Percentiles rank a stretch among this genome's conserved stretches.
Evolutionary conservation across 495 filamentous ascomycete genomes (phyloP).

Genomic region (Penicillium egyptiacum): DNA sequence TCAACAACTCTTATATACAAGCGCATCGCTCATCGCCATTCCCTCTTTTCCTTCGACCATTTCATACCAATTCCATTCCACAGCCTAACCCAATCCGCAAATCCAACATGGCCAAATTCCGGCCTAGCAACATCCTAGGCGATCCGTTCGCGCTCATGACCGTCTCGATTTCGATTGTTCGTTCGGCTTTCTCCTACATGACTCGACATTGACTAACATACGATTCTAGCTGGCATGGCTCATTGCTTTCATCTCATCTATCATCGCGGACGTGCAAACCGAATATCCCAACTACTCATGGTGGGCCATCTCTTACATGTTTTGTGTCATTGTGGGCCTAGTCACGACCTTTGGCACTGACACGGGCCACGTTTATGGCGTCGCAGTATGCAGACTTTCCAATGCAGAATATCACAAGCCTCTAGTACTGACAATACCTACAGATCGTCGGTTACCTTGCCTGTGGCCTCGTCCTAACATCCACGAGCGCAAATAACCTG

Average conservation of each 20-base stretch:
- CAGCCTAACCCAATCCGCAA: slow-evolving; percentile 1
- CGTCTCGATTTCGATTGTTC: slow-evolving; percentile 84
- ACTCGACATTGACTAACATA: neutral
- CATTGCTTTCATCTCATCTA: slow-evolving; percentile 82
- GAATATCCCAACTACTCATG: slow-evolving; percentile 82
- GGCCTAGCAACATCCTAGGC: slow-evolving; percentile 84
- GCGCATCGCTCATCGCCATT: neutral
- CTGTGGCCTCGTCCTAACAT: slow-evolving; percentile 77
- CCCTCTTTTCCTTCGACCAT: neutral
- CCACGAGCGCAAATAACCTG: slow-evolving; percentile 76
- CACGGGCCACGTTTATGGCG: slow-evolving; percentile 79
- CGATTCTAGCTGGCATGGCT: slow-evolving; percentile 80
- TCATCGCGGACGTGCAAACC: slow-evolving; percentile 63
- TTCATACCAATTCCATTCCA: neutral
- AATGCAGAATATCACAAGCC: neutral
- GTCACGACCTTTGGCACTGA: slow-evolving; percentile 79
- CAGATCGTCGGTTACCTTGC: slow-evolving; percentile 83
- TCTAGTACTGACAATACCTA: slow-evolving; percentile 17
- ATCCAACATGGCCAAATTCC: slow-evolving; percentile 59
- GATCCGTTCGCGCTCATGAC: slow-evolving; percentile 97
- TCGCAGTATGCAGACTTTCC: slow-evolving; percentile 62
- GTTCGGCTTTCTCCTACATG: slow-evolving; percentile 31
- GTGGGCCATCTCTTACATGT: slow-evolving; percentile 85
- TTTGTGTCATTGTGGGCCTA: slow-evolving; percentile 77
- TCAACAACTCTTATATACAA: slow-evolving; percentile 6